Evolutionary conservation across 345 rosid species (phyloP), one percentile per base, ranked within the genome.

Genomic region (Lepidium didymum): DNA sequence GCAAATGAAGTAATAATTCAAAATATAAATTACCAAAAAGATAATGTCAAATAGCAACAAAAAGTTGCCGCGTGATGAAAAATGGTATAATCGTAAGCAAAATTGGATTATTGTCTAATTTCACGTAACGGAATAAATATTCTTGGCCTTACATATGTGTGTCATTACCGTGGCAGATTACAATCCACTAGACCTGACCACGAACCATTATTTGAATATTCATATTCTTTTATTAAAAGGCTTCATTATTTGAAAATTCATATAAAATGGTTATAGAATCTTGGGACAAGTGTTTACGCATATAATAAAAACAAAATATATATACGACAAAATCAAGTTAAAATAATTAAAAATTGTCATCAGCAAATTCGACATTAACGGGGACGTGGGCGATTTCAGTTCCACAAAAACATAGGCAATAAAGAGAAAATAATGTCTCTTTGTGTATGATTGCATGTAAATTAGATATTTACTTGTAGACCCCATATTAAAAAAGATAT

Each of bases 361-460:
- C 63, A 12, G 13, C 15, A 52, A 23, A 35, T 55, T 36, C 12
- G 31, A 36, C 14, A 27, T 46, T 0, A 19, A 52, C 14, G 65
- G 64, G 56, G 76, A 72, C 65, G 70, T 72, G 65, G 59, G 12
- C 33, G 53, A 19, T 72, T 31, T 4, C 4, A 69, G 16, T 56
- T n/a, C 45, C 65, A 64, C 19, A 37, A 10, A 55, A 44, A n/a
- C n/a, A n/a, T n/a, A n/a, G n/a, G n/a, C n/a, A n/a, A n/a, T n/a
- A n/a, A n/a, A n/a, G n/a, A n/a, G n/a, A n/a, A n/a, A n/a, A n/a
- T n/a, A n/a, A n/a, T n/a, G n/a, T n/a, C n/a, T n/a, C n/a, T n/a
- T n/a, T n/a, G n/a, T n/a, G n/a, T n/a, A n/a, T n/a, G n/a, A n/a
- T n/a, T n/a, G n/a, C n/a, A n/a, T n/a, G n/a, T n/a, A n/a, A n/a